Percentiles rank a stretch among this genome's conserved stretches.
These are phyloP conservation scores for Apiospora kogelbergensis DNA, from an alignment of 2,329 filamentous ascomycete species.

Conservation along the genomic window DNA sequence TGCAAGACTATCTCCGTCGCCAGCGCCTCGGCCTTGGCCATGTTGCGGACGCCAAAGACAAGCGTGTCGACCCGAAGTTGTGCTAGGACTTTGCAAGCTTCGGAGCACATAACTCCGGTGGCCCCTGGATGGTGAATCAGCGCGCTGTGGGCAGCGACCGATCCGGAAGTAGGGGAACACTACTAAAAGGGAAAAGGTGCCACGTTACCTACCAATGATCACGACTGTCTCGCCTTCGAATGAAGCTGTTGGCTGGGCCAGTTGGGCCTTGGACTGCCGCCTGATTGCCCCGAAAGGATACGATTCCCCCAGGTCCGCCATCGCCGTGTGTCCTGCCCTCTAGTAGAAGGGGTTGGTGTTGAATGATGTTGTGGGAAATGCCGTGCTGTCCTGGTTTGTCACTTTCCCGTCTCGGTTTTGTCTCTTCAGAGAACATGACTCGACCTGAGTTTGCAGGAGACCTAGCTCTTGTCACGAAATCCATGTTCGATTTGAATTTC, in stretches of 20 bases:
- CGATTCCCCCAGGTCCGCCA: neutral
- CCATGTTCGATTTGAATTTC: too few species aligned
- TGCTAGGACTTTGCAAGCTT: neutral
- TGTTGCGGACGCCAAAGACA: neutral
- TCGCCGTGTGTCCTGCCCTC: neutral
- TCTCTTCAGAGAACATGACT: neutral
- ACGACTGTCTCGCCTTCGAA: neutral
- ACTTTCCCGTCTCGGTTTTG: neutral
- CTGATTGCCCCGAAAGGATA: neutral
- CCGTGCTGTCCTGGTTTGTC: too few species aligned
- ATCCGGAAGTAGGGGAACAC: neutral
- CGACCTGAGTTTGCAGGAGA: neutral
- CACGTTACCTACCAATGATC: neutral
- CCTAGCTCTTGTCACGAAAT: neutral
- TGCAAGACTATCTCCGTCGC: neutral
- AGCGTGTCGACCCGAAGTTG: neutral
- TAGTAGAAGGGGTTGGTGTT: neutral
- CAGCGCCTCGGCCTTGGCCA: neutral
- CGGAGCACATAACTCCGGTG: neutral
- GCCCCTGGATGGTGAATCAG: neutral
- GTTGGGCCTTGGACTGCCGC: neutral
- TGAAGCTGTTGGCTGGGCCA: neutral
- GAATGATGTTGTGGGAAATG: neutral
- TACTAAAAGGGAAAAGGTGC: neutral
- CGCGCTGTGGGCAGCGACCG: too few species aligned